Conservation (phyloP, 1,139 yeast species). For the Candida gigantensis region DNA sequence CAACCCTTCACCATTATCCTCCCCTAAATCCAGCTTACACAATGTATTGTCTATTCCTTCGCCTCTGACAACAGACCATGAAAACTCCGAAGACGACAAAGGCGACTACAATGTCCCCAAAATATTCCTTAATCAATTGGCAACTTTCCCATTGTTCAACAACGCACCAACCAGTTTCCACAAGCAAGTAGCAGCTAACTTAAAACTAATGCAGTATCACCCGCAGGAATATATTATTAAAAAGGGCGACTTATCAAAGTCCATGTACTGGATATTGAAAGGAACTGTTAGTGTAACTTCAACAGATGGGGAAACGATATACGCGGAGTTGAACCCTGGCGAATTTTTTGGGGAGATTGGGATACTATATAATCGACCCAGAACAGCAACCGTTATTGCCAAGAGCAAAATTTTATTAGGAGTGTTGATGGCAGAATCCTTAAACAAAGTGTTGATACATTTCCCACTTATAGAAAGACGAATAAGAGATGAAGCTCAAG, state of each 20-base stretch:
- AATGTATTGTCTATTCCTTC: not conserved
- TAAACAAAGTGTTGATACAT: conserved; percentile 57
- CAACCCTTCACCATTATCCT: conserved; percentile 25
- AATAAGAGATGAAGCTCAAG: conserved; percentile 78
- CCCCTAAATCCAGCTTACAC: conserved; percentile 5
- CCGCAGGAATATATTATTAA: conserved; percentile 70
- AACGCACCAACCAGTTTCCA: conserved; percentile 68
- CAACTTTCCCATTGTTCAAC: conserved; percentile 61
- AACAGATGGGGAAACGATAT: conserved; percentile 72
- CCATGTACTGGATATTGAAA: conserved; percentile 79
- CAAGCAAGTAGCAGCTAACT: conserved; percentile 56
- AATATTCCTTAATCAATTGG: conserved; percentile 52
- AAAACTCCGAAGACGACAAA: conserved; percentile 3
- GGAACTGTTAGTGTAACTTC: conserved; percentile 75
- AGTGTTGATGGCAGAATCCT: conserved; percentile 63
- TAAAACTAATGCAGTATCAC: conserved; percentile 59
- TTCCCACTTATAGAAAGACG: conserved; percentile 67
- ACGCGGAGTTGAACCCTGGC: conserved; percentile 70
- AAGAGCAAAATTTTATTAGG: conserved; percentile 66
- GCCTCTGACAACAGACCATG: conserved; percentile 4
- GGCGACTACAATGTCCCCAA: conserved; percentile 39
- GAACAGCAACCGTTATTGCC: conserved; percentile 81
- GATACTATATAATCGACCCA: conserved; percentile 68
- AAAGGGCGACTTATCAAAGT: conserved; percentile 71
- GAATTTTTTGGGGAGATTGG: conserved; percentile 81